Evolutionary conservation across 2,329 filamentous ascomycete genomes (phyloP).

Genomic region (Pyrenophora seminiperda): DNA sequence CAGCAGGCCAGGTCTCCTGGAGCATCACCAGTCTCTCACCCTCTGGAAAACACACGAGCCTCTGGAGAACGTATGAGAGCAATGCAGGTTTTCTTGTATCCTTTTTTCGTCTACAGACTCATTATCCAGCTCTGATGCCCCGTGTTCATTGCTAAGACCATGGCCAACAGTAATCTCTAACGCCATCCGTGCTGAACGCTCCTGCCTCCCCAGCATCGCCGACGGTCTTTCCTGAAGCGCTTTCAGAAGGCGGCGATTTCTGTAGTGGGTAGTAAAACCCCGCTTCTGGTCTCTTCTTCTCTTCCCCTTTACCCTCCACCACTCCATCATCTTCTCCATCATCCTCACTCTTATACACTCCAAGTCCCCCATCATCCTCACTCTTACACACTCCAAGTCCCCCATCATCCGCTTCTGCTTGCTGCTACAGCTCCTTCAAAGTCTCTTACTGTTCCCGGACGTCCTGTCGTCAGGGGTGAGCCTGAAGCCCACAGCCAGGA

Average conservation of each 20-base stretch:
- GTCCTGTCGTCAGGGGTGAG: neutral
- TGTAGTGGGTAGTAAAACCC: constrained; percentile 14
- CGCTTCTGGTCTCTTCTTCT: constrained; percentile 15
- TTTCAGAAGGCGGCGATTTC: constrained; percentile 11
- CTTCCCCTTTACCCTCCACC: constrained; percentile 6
- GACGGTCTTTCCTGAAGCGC: constrained; percentile 17
- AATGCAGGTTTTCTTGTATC: constrained; percentile 6
- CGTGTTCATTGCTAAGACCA: constrained; percentile 28
- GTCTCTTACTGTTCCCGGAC: neutral
- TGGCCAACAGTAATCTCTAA: constrained; percentile 38
- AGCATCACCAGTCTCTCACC: constrained; percentile 3
- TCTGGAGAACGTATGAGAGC: neutral
- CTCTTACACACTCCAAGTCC: constrained; percentile 8
- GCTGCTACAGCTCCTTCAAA: constrained; percentile 2
- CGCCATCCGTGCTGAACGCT: constrained; percentile 25
- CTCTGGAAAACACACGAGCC: too few species aligned
- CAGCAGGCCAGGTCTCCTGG: neutral
- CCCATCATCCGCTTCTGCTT: constrained; percentile 3
- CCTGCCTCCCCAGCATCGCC: constrained; percentile 21
- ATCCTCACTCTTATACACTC: constrained; percentile 12
- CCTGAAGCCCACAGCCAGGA: neutral
- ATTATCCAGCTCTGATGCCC: constrained; percentile 1
- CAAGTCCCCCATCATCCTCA: constrained; percentile 8
- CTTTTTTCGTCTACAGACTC: constrained; percentile 3
- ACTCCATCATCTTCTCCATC: constrained; percentile 6